Evolutionary conservation across 305 asterid species (phyloP).

Genomic region (Andrographis paniculata): DNA sequence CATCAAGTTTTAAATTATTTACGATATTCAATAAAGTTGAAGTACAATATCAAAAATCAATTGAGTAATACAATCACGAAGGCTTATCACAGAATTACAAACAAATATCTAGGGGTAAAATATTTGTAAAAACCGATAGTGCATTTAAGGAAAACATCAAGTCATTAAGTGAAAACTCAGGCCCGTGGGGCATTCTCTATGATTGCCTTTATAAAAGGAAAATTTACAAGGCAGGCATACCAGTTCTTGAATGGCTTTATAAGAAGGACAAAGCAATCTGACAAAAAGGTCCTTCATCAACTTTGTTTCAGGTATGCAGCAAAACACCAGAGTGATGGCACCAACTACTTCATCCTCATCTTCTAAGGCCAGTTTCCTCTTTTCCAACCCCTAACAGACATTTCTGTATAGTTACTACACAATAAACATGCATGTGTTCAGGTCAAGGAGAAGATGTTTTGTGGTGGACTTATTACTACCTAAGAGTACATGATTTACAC

Average conservation of each 20-base stretch:
- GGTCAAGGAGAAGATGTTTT: background rate
- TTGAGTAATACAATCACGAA: conserved; percentile 4
- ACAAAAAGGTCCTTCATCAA: conserved; percentile 61
- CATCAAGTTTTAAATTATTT: background rate
- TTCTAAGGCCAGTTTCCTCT: conserved; percentile 54
- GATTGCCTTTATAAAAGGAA: conserved; percentile 14
- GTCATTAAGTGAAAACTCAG: conserved; percentile 12
- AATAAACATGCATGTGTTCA: conserved; percentile 1
- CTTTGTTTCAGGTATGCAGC: conserved; percentile 62
- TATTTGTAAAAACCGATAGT: conserved; percentile 11
- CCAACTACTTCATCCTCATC: conserved; percentile 81
- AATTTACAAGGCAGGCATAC: conserved; percentile 35
- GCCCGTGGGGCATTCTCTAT: conserved; percentile 6
- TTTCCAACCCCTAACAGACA: conserved; percentile 69
- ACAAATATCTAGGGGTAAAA: conserved; percentile 9
- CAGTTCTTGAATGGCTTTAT: conserved; percentile 59
- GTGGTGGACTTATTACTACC: conserved; percentile 8
- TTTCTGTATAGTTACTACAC: conserved; percentile 25
- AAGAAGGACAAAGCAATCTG: conserved; percentile 65
- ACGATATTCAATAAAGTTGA: conserved; percentile 4
- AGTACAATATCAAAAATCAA: background rate
- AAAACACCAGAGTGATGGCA: conserved; percentile 62
- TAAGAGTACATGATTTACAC: conserved; percentile 1
- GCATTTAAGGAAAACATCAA: too few relatives aligned
- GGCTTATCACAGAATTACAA: conserved; percentile 3